Conservation (phyloP, 2,329 filamentous ascomycete genomes). For the Verticillium isaacii region DNA sequence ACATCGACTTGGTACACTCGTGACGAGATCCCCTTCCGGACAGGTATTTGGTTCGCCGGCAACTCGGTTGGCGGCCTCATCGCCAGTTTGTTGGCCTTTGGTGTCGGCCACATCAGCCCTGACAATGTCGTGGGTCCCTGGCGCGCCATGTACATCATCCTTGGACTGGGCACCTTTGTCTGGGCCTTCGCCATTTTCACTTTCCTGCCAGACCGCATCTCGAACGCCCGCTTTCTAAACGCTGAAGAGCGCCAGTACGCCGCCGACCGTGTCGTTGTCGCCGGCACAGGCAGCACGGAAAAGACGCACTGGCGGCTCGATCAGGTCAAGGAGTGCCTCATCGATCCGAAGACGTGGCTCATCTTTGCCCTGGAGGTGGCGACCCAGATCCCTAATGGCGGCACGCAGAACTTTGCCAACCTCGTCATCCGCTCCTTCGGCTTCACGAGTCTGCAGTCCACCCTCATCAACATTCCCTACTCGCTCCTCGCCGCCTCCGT, state of each 20-base stretch:
- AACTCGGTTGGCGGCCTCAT: slow-evolving; percentile 43
- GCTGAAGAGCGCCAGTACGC: slow-evolving; percentile 46
- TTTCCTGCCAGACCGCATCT: slow-evolving; percentile 48
- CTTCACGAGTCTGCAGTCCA: slow-evolving; percentile 48
- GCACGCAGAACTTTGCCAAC: slow-evolving; percentile 55
- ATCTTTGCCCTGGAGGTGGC: slow-evolving; percentile 48
- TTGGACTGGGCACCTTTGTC: slow-evolving; percentile 45
- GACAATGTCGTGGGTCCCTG: slow-evolving; percentile 39
- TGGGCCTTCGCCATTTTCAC: slow-evolving; percentile 44
- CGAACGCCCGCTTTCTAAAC: slow-evolving; percentile 52
- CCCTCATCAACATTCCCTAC: slow-evolving; percentile 55
- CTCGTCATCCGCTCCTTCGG: slow-evolving; percentile 52
- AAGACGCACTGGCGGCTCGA: slow-evolving; percentile 42
- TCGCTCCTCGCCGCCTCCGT: slow-evolving; percentile 43
- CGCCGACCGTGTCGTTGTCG: slow-evolving; percentile 38
- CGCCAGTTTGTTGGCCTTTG: slow-evolving; percentile 48
- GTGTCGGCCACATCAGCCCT: slow-evolving; percentile 47
- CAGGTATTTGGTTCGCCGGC: slow-evolving; percentile 52
- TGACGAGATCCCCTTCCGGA: slow-evolving; percentile 48
- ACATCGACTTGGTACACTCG: slow-evolving; percentile 53
- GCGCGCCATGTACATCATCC: slow-evolving; percentile 55
- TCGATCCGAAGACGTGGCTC: slow-evolving; percentile 57
- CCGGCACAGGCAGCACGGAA: slow-evolving; percentile 47
- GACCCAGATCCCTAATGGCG: slow-evolving; percentile 58
- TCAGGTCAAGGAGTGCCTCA: slow-evolving; percentile 48